Percentiles rank a stretch among this genome's conserved stretches.
Conservation (phyloP, 352 stramenopile species). For the Globisporangium perplexum region DNA sequence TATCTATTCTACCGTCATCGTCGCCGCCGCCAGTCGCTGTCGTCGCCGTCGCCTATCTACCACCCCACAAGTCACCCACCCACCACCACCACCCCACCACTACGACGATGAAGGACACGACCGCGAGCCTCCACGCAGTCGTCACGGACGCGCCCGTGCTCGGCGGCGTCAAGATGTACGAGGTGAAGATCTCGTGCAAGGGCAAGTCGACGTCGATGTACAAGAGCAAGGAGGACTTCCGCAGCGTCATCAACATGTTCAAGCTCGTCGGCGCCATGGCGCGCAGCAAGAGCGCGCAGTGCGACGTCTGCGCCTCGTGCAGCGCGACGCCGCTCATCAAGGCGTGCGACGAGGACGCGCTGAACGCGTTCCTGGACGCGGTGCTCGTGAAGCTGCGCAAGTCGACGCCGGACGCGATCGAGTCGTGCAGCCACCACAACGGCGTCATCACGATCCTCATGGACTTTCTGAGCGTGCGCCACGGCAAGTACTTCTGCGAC, state of each 20-base stretch:
- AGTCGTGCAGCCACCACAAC: conserved; percentile 56
- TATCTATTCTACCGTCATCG: background rate
- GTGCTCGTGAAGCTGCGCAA: conserved; percentile 60
- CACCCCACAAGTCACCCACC: background rate
- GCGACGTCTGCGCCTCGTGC: conserved; percentile 48
- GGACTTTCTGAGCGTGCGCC: conserved; percentile 75
- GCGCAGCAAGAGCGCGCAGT: conserved; percentile 39
- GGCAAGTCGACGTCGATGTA: conserved; percentile 71
- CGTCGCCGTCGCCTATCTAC: background rate
- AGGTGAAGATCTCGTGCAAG: conserved; percentile 73
- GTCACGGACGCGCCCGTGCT: conserved; percentile 64
- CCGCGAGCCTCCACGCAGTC: conserved; percentile 34
- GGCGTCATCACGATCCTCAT: conserved; percentile 81
- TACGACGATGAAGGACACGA: conserved; percentile 38
- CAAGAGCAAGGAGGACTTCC: conserved; percentile 84
- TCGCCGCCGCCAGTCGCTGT: background rate
- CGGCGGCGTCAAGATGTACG: conserved; percentile 74
- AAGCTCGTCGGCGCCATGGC: conserved; percentile 70
- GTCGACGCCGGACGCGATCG: conserved; percentile 29
- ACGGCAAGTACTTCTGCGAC: conserved; percentile 74
- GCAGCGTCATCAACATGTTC: conserved; percentile 79
- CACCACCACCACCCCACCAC: background rate
- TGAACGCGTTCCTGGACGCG: conserved; percentile 48
- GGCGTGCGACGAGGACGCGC: conserved; percentile 41
- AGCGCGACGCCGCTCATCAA: conserved; percentile 33